These are phyloP conservation scores for Ganoderma sinense DNA, from an alignment of 1,284 basidiomycete genomes.

Conservation along the genomic window DNA sequence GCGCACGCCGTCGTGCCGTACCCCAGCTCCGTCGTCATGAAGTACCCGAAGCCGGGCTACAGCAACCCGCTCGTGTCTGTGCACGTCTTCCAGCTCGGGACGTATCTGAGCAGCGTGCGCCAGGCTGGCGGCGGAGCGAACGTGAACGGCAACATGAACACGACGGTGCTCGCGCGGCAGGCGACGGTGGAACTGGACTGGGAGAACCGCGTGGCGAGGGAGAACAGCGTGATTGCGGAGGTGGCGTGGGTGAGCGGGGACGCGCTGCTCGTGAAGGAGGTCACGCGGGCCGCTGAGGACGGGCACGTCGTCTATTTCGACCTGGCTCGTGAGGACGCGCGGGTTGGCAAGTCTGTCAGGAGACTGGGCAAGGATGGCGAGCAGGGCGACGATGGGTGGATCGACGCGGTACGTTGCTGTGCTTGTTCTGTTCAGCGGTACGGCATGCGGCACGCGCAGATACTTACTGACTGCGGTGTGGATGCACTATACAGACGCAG, in stretches of 20 bases:
- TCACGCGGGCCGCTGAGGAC: conserved; percentile 82
- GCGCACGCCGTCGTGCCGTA: conserved; percentile 80
- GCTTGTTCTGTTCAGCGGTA: not conserved
- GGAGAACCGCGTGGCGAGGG: conserved; percentile 60
- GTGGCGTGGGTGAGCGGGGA: conserved; percentile 87
- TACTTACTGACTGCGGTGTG: not conserved
- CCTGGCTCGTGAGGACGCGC: conserved; percentile 44
- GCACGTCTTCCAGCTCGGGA: conserved; percentile 81
- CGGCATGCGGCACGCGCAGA: not conserved
- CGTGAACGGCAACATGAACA: conserved; percentile 36
- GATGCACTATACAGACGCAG: conserved; percentile 54
- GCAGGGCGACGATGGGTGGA: conserved; percentile 93
- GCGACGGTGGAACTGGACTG: conserved; percentile 71
- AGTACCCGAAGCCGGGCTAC: conserved; percentile 93
- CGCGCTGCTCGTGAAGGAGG: conserved; percentile 86
- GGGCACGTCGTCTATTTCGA: conserved; percentile 85
- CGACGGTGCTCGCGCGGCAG: conserved; percentile 46
- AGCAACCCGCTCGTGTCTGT: conserved; percentile 88
- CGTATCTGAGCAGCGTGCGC: conserved; percentile 48
- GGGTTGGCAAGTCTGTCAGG: conserved; percentile 69
- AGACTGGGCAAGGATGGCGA: conserved; percentile 83
- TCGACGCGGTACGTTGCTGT: conserved; percentile 69
- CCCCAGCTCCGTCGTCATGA: conserved; percentile 80
- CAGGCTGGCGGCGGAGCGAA: conserved; percentile 23
- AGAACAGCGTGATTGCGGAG: conserved; percentile 82